phyloP scores from a whole-genome alignment of 2,329 filamentous ascomycete genomes.

The Whalleya microplaca region DNA sequence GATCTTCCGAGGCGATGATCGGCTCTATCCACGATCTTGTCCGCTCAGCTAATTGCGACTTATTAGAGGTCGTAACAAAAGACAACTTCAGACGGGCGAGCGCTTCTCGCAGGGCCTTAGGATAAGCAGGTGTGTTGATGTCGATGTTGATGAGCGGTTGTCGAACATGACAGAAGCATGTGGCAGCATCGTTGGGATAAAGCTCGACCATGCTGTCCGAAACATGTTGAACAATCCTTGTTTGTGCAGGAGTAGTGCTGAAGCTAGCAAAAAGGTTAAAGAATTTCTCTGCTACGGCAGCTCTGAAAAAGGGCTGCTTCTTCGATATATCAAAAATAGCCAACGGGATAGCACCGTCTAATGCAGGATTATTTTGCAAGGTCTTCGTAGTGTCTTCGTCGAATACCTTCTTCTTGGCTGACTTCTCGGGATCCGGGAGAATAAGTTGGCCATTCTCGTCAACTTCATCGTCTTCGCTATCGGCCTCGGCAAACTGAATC shows the following conservation, averaged over 20 bases:
- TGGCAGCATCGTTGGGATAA: constrained; percentile 64
- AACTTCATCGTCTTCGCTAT: constrained; percentile 49
- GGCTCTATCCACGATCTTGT: constrained; percentile 57
- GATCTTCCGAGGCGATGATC: constrained; percentile 50
- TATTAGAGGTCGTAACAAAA: constrained; percentile 50
- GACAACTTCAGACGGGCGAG: constrained; percentile 64
- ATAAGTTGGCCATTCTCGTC: constrained; percentile 45
- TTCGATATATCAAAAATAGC: constrained; percentile 88
- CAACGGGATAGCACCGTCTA: constrained; percentile 90
- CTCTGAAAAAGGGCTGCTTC: constrained; percentile 73
- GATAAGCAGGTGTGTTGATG: constrained; percentile 70
- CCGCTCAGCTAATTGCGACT: constrained; percentile 50
- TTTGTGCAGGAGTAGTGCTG: constrained; percentile 64
- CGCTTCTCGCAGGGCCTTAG: constrained; percentile 67
- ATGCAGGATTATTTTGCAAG: constrained; percentile 75
- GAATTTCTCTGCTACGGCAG: constrained; percentile 72
- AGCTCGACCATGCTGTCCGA: constrained; percentile 64
- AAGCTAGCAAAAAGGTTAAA: constrained; percentile 81
- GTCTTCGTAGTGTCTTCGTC: constrained; percentile 50
- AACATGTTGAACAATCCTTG: constrained; percentile 74
- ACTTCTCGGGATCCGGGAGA: constrained; percentile 49
- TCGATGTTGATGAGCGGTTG: constrained; percentile 70
- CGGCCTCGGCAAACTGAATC: constrained; percentile 47
- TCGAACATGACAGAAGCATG: constrained; percentile 72
- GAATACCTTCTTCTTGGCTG: constrained; percentile 48